Evolutionary conservation across 371 early-diverging fungal species (phyloP).

Genomic region (Saksenaea oblongispora): DNA sequence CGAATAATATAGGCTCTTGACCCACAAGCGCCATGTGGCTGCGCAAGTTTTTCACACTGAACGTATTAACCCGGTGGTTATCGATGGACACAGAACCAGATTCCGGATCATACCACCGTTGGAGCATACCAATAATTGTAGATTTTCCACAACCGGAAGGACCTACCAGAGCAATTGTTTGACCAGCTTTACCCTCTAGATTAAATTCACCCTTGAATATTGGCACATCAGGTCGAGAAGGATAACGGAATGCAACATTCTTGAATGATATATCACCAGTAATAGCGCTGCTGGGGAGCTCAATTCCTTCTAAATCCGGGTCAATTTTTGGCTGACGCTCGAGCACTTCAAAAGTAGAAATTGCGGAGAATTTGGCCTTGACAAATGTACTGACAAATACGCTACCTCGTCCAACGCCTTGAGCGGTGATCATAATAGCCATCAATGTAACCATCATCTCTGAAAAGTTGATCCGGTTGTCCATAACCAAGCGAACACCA

Average conservation of each 20-base stretch:
- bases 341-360: constrained; percentile 73
- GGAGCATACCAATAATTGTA: constrained; percentile 81
- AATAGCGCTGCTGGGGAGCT: constrained; percentile 36
- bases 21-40: constrained; percentile 79
- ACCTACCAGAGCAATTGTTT: constrained; percentile 89
- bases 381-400: constrained; percentile 63
- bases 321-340: constrained; percentile 77
- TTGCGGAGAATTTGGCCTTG: constrained; percentile 82
- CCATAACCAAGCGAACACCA: constrained; percentile 49
- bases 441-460: constrained; percentile 69
- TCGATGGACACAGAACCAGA: constrained; percentile 69
- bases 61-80: constrained; percentile 63
- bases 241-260: constrained; percentile 70
- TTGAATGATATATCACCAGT: constrained; percentile 58
- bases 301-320: constrained; percentile 62
- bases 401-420: constrained; percentile 65
- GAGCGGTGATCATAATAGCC: constrained; percentile 75
- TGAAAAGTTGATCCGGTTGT: constrained; percentile 30
- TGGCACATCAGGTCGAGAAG: constrained; percentile 74
- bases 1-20: constrained; percentile 89
- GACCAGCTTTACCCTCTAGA: constrained; percentile 70
- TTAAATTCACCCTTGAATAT: constrained; percentile 78
- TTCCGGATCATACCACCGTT: constrained; percentile 84
- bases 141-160: constrained; percentile 88
- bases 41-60: constrained; percentile 65